Base-by-base conservation (phyloP, 495 filamentous ascomycete species). In the Sporormia fimetaria region DNA sequence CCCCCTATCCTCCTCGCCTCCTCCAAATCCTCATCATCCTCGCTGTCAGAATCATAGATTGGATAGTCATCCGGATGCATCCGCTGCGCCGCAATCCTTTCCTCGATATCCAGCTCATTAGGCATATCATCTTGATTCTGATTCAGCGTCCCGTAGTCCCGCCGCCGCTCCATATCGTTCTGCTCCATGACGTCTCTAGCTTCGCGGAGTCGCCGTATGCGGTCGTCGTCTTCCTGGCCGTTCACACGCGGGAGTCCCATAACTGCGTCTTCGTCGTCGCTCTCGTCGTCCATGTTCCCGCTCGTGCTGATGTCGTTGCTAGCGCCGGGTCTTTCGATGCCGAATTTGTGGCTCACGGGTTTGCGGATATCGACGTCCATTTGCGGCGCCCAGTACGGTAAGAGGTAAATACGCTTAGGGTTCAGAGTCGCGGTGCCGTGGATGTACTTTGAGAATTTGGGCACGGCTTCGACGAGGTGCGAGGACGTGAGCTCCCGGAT, bases 381-480 rank as follows among this genome's bases (percentile, higher is more conserved):
- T 63, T 99, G 90, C 0, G 90, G 90, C 66, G 86, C 80, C 90
- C 90, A 99, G 70, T 81, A 99, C 3, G 90, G 90, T 3, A 96
- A 73, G 1, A 99, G 74, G 21, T 94, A 67, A 58, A 96, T 96
- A 31, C 81, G 77, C 21, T 78, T 70, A 0, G 87, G 88, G 61
- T 94, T 90, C 14, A 96, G 60, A 0, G 74, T 83, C 6, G 88
- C 85, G 0, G 77, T 81, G 34, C 90, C 90, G 60, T 99, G 90
- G 44, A 99, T 99, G 62, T 96, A 99, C 64, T 99, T 99, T 52
- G 86, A 94, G 67, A 94, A 99, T 57, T 99, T 99, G 35, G 90
- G 90, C 1, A 96, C 87, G 1, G 92, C 90, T 60, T 99, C 90
- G 10, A 99, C 90, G 17, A 99, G 71, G 60, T 99, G 90, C 51